Evolutionary conservation across 192 early-diverging fungal genomes (phyloP), one percentile per base, ranked within the genome.

Genomic region (Kickxella alabastrina): DNA sequence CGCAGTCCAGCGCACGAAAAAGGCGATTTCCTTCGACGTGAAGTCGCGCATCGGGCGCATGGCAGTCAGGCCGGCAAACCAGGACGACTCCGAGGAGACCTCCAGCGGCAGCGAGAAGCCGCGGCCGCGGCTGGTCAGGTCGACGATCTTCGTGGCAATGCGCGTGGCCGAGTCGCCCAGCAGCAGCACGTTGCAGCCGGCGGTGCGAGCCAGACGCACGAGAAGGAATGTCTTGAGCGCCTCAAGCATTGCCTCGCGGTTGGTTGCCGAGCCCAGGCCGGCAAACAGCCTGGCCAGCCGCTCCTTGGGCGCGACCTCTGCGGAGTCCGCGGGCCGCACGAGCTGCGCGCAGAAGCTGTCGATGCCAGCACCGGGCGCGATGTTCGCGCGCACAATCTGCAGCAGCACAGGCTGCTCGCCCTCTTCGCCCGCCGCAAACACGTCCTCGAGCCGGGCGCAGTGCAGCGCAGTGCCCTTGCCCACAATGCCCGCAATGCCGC

Each of bases 51-150:
- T 79, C 1, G 92, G 92, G n/a, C 87, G 78, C 18, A 86, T 52
- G 6, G 87, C 64, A 2, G 62, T 61, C 21, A 90, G 37, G 60
- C 62, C 78, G 40, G 75, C 55, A 41, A 83, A 69, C 72, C 80
- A 89, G 6, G 46, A 27, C 8, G 73, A 68, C 39, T 84, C 80
- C 7, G 79, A 53, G 0, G 83, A 79, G 6, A 87, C 82, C 36
- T 93, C 91, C 10, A 88, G 55, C 5, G 92, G 87, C 21, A 95
- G 57, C 22, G 82, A 84, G 50, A 85, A 88, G n/a, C 94, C 94
- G 26, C 89, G 85, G 10, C 94, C 94, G 46, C 87, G 84, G 32
- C 87, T 85, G 23, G 88, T 91, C 31, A 83, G 50, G 6, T 89
- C 65, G 31, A 97, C 82, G 19, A 86, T 81, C 45, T 82, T 82